Evolutionary conservation across 192 early-diverging fungal genomes (phyloP), one percentile per base, ranked within the genome.

Genomic region (Coemansia sp.): DNA sequence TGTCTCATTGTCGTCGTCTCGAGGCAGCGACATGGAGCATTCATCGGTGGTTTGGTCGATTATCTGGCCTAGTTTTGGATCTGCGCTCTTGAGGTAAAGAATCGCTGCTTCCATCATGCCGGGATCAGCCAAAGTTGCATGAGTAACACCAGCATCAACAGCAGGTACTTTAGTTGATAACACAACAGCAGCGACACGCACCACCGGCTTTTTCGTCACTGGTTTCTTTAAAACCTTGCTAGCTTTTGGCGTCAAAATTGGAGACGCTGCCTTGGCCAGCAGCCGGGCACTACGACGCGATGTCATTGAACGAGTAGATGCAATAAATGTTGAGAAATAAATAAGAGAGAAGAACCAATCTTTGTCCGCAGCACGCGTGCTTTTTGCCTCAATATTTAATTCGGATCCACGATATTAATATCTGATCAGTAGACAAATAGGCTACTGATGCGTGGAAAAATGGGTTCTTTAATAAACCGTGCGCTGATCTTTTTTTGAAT

Each of bases 21-120:
- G 59, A 22, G 65, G 20, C 51, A 75, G 68, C 24, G 59, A 43
- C 50, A 81, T 55, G 1, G 53, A 39, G 41, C 78, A 81, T n/a
- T 29, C 19, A 38, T 74, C 69, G 3, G 41, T 47, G 1, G 69
- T 67, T 7, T 54, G 65, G 23, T 72, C 73, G 45, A 87, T 81
- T 24, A 83, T 53, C 19, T 43, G 43, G 23, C 68, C 83, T 2
- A 87, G 61, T 18, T 75, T 76, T 8, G 71, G 62, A 62, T 87
- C 85, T 14, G 66, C 65, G 12, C 58, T 66, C 43, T 71, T 83
- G 3, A 87, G 64, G 62, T 80, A 67, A 16, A 45, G 45, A 26
- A 78, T 57, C 1, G 84, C 85, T 4, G 67, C 52, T 22, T 71
- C 64, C 64, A 81, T 71, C 2, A 43, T 62, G 19, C 62, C 45